Base-by-base conservation (phyloP, 805 yeast genomes). In the Torulaspora gathmanii region DNA sequence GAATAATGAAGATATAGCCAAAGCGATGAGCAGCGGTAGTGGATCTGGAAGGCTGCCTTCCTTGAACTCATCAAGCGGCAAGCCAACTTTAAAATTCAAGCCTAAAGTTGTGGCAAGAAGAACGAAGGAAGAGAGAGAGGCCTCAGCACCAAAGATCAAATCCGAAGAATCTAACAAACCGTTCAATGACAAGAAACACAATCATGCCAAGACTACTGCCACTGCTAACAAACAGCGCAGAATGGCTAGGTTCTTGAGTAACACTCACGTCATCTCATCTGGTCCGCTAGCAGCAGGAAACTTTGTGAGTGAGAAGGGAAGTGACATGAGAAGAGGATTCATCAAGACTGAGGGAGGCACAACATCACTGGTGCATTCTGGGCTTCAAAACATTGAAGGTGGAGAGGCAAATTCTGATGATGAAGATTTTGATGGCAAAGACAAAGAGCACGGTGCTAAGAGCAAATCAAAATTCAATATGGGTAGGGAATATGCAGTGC, bases 21-120 rank as follows among this genome's bases (percentile, higher is more conserved):
- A 4, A 28, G 31, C 16, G n/a, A 50, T 52, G 54, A 49, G 53
- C 34, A 45, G 48, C 22, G 51, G 45, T 38, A 47, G 45, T 28
- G 49, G 54, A 35, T 38, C 64, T 19, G 65, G 65, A 22, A 61
- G 70, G 40, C 52, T 65, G 40, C 68, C 68, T n/a, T 54, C 68
- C n/a, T 48, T 65, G 35, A 60, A 46, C 27, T 31, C 52, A 12
- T 51, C 47, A 28, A 44, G 46, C n/a, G 52, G 54, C 27, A 59
- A 79, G 55, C 77, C 86, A 6, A 71, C 79, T 2, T 68, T 84
- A 49, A 83, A 83, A 64, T 90, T 90, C 67, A 80, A 82, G 64
- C 97, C 97, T 2, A 90, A 90, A 64, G 82, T 74, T 2, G 95
- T 90, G 34, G 89, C 89, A 0, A 73, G 97, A 65, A 80, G 87